Percentiles rank a stretch among this genome's conserved stretches.
These are phyloP conservation scores for Oemleria cerasiformis DNA, from an alignment of 306 rosid genomes.

Conservation along the genomic window DNA sequence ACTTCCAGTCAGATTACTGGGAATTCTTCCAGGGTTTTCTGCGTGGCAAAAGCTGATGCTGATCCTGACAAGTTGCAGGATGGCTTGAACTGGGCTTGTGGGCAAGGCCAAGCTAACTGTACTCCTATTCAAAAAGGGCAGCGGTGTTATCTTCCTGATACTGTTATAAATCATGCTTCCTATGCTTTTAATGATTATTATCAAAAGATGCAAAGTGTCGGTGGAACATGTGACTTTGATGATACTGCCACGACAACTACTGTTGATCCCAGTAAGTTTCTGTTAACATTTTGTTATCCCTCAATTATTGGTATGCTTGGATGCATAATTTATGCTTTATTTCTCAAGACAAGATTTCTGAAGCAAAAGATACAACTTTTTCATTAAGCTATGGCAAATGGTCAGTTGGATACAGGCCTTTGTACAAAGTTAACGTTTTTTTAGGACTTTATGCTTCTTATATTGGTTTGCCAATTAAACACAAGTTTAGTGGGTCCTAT, in stretches of 20 bases:
- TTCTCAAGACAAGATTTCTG: not conserved
- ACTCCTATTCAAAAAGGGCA: slow-evolving; percentile 67
- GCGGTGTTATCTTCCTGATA: slow-evolving; percentile 67
- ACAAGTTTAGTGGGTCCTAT: not conserved
- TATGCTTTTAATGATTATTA: slow-evolving; percentile 87
- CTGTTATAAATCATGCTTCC: slow-evolving; percentile 70
- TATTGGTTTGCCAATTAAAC: not conserved
- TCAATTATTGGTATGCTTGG: not conserved
- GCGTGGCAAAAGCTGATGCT: slow-evolving; percentile 67
- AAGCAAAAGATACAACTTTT: not conserved
- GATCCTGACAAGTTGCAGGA: slow-evolving; percentile 71
- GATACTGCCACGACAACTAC: slow-evolving; percentile 61
- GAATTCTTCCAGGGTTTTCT: slow-evolving; percentile 61
- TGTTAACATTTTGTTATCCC: slow-evolving; percentile 19
- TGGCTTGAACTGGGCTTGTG: slow-evolving; percentile 90
- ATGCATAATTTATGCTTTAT: slow-evolving; percentile 4
- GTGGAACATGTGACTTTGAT: slow-evolving; percentile 90
- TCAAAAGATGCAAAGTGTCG: slow-evolving; percentile 63
- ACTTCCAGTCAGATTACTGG: slow-evolving; percentile 34
- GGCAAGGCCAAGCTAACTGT: slow-evolving; percentile 81
- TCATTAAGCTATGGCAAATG: not conserved
- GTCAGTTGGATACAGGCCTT: not conserved
- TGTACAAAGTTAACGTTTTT: not conserved
- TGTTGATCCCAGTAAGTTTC: slow-evolving; percentile 74
- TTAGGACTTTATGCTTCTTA: not conserved